Percentiles rank a stretch among this genome's conserved stretches.
These are phyloP conservation scores for Calonectria multiphialidica DNA, from an alignment of 2,329 filamentous ascomycete genomes.

Conservation along the genomic window DNA sequence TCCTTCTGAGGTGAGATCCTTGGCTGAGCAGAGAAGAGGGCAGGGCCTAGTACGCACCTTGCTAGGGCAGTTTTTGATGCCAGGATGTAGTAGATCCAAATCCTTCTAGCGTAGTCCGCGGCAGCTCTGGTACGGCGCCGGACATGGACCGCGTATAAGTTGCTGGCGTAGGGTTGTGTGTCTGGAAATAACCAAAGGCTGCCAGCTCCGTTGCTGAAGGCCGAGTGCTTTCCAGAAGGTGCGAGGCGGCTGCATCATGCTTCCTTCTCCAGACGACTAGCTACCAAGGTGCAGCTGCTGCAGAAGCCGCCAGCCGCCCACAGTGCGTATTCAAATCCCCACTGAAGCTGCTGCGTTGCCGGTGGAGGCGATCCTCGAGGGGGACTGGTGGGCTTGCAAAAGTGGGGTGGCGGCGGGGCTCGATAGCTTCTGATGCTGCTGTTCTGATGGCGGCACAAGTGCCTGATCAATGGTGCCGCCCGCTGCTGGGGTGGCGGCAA, in stretches of 20 bases:
- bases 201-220: neutral
- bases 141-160: neutral
- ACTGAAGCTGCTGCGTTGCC: conserved; percentile 12
- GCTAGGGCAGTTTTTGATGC: neutral
- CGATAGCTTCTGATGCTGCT: neutral
- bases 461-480: neutral
- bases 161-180: neutral
- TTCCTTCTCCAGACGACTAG: conserved; percentile 14
- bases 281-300: conserved; percentile 11
- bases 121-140: neutral
- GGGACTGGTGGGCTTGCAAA: conserved; percentile 16
- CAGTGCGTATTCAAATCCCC: conserved; percentile 19
- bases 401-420: conserved; percentile 18
- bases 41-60: conserved; percentile 12
- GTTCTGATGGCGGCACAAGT: conserved; percentile 2
- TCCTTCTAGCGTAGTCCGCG: conserved; percentile 1
- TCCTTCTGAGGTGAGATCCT: conserved; percentile 15
- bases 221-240: conserved; percentile 13
- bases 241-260: conserved; percentile 6
- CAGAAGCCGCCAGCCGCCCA: conserved; percentile 14
- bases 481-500: neutral
- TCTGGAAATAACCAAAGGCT: neutral
- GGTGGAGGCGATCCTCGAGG: conserved; percentile 22
- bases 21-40: neutral
- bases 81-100: conserved; percentile 10